A percentile compares a stretch with the other conserved stretches of the same genome.
Conservation (phyloP, 257 asterid genomes). For the Eucommia ulmoides region DNA sequence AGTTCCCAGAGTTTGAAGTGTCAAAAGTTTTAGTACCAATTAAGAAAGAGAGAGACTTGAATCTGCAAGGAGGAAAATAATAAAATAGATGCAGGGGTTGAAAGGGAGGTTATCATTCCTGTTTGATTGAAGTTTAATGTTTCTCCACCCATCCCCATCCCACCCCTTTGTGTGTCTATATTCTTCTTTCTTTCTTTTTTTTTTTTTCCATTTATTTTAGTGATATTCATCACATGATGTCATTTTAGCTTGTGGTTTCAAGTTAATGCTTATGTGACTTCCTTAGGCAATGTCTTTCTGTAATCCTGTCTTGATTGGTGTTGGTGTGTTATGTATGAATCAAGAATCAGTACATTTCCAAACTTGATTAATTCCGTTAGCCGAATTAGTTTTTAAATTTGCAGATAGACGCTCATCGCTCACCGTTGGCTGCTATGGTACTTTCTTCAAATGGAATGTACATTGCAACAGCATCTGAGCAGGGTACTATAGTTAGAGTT, state of each 20-base stretch:
- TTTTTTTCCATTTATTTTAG: not conserved
- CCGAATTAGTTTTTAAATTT: conserved; percentile 11
- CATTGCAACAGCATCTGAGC: conserved; percentile 89
- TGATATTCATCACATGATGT: not conserved
- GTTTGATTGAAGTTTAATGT: too few species aligned
- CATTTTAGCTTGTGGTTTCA: not conserved
- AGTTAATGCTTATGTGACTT: not conserved
- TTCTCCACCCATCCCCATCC: too few species aligned
- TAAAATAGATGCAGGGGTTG: too few species aligned
- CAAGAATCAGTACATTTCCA: not conserved
- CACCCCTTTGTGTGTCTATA: too few species aligned
- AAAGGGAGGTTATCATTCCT: too few species aligned
- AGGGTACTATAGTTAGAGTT: conserved; percentile 86
- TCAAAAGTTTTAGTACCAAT: too few species aligned
- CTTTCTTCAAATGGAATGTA: conserved; percentile 79
- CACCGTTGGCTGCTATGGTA: conserved; percentile 70
- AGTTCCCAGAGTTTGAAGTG: too few species aligned
- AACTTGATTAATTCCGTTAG: not conserved
- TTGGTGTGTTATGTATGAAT: not conserved
- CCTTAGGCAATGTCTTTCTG: too few species aligned
- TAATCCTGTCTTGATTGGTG: not conserved
- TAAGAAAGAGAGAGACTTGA: too few species aligned
- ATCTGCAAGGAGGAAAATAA: too few species aligned
- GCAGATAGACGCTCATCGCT: conserved; percentile 95
- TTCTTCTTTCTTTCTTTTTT: too few species aligned